phyloP scores from a whole-genome alignment of 208 protist genomes.

The Acanthamoeba royreba region DNA sequence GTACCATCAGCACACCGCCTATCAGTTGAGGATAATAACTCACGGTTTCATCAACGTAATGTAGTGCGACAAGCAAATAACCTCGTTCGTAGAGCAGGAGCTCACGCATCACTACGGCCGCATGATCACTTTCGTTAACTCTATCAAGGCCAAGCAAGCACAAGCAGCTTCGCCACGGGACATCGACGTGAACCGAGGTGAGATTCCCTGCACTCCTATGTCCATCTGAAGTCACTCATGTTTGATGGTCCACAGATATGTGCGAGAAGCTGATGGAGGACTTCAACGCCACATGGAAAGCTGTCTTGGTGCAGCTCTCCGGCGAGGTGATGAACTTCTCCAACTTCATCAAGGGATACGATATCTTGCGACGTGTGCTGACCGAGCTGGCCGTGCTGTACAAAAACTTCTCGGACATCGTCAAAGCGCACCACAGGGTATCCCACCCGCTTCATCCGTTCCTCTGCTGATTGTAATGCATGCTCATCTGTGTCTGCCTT shows the following conservation, averaged over 20 bases:
- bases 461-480: background rate
- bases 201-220: background rate
- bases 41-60: background rate
- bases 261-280: conserved; percentile 18
- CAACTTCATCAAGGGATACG: background rate
- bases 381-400: background rate
- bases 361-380: background rate
- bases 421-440: background rate
- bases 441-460: background rate
- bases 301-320: background rate
- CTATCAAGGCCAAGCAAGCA: background rate
- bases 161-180: background rate
- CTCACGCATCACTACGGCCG: background rate
- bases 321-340: conserved; percentile 4
- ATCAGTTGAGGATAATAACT: no score
- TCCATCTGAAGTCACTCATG: background rate
- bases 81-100: background rate
- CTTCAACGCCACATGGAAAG: background rate
- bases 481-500: background rate
- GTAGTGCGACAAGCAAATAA: background rate
- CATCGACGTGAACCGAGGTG: background rate
- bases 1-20: background rate
- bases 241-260: background rate
- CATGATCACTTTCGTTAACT: background rate
- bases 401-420: background rate